Conservation (phyloP, 2,329 filamentous ascomycete genomes). For the Nigrograna mackinnonii region DNA sequence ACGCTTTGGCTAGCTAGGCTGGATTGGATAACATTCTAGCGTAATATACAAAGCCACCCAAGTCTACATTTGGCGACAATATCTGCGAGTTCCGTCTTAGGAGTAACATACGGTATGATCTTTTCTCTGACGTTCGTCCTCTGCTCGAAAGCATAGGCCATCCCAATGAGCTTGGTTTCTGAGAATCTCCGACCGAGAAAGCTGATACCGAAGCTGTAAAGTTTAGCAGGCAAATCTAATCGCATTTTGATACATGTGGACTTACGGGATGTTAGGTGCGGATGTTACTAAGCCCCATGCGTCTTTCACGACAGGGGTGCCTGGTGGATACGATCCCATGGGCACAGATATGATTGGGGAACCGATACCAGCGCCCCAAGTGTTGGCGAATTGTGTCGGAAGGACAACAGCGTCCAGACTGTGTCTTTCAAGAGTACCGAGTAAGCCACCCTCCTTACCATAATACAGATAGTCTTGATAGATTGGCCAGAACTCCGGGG, state of each 20-base stretch:
- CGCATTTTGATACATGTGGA: too few species aligned
- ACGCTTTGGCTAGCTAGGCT: too few species aligned
- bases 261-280: conserved; percentile 60
- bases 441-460: conserved; percentile 62
- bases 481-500: conserved; percentile 59
- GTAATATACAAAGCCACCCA: too few species aligned
- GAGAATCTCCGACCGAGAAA: conserved; percentile 66
- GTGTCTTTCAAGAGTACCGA: conserved; percentile 61
- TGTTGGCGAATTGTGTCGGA: conserved; percentile 55
- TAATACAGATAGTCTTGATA: conserved; percentile 59
- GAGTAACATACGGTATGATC: conserved; percentile 53
- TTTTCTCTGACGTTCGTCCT: conserved; percentile 53
- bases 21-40: too few species aligned
- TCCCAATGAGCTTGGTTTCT: conserved; percentile 64
- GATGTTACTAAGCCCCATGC: conserved; percentile 53
- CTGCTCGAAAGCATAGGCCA: conserved; percentile 73
- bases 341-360: conserved; percentile 67
- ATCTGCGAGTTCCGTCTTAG: conserved; percentile 35
- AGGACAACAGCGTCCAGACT: conserved; percentile 65
- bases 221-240: too few species aligned
- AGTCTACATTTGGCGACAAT: too few species aligned
- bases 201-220: too few species aligned
- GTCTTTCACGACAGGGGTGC: conserved; percentile 52
- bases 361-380: conserved; percentile 60
- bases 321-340: conserved; percentile 58